Percentiles rank a stretch among this genome's conserved stretches.
These are phyloP conservation scores for Catharanthus roseus DNA, from an alignment of 257 asterid species.

Conservation along the genomic window DNA sequence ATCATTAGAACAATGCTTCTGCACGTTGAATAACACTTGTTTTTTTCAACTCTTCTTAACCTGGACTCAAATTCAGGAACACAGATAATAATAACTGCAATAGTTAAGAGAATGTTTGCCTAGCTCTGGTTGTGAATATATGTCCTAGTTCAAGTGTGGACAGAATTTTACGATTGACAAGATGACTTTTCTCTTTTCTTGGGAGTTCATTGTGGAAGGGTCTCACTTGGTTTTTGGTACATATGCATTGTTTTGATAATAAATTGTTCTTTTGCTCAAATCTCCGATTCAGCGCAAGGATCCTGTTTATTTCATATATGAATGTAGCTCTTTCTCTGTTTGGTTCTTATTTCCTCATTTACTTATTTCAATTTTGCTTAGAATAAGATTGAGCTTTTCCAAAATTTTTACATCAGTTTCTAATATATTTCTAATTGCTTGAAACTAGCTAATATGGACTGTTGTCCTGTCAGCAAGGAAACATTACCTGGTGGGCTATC, in stretches of 20 bases:
- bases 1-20: neutral
- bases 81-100: no score
- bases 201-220: neutral
- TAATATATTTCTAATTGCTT: neutral
- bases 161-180: neutral
- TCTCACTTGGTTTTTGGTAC: neutral
- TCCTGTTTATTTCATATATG: no score
- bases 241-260: neutral
- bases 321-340: neutral
- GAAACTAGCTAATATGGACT: slow-evolving; percentile 18
- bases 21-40: neutral
- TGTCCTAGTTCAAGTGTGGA: no score
- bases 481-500: slow-evolving; percentile 78
- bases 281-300: no score
- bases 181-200: neutral
- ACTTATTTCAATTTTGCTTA: neutral
- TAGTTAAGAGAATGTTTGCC: no score
- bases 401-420: neutral
- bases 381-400: neutral
- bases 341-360: neutral
- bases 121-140: no score
- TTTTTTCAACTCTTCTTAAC: neutral
- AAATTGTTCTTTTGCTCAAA: no score
- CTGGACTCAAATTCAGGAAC: no score
- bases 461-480: slow-evolving; percentile 63